phyloP scores from a whole-genome alignment of 768 basidiomycete genomes.

The Boletus patriciae region DNA sequence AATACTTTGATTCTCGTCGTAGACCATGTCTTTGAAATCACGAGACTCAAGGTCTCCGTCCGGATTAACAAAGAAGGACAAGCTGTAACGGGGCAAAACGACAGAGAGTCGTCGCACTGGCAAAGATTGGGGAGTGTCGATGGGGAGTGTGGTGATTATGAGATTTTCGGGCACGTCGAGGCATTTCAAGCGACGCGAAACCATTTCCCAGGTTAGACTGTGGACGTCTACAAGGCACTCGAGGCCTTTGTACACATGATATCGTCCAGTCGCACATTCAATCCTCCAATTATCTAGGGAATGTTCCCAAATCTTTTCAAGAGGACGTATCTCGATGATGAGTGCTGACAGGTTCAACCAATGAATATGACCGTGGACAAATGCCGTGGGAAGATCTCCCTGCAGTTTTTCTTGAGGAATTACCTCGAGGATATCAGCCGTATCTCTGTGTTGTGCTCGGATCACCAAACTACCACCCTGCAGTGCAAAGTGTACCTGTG shows the following conservation, averaged over 20 bases:
- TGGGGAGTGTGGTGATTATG: slow-evolving; percentile 9
- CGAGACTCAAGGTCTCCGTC: slow-evolving; percentile 34
- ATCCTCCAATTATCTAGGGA: slow-evolving; percentile 25
- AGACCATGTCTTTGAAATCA: slow-evolving; percentile 39
- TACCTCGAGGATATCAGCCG: neutral
- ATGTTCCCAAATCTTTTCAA: slow-evolving; percentile 15
- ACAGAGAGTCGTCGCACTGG: slow-evolving; percentile 10
- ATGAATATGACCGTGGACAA: slow-evolving; percentile 16
- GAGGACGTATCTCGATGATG: slow-evolving; percentile 26
- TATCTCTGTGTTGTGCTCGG: neutral
- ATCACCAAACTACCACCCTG: neutral
- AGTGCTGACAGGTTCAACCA: slow-evolving; percentile 23
- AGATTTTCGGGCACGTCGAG: slow-evolving; percentile 7
- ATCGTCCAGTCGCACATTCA: neutral
- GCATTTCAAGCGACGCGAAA: neutral
- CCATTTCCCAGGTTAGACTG: slow-evolving; percentile 21
- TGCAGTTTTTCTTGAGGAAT: neutral
- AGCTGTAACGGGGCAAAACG: slow-evolving; percentile 35
- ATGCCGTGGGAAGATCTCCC: neutral
- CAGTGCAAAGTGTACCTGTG: neutral
- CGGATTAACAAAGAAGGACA: slow-evolving; percentile 38
- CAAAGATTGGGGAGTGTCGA: neutral
- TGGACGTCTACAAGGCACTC: slow-evolving; percentile 20
- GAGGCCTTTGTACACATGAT: neutral
- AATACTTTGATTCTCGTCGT: slow-evolving; percentile 38